Percentiles rank a stretch among this genome's conserved stretches.
Conservation (phyloP, 345 rosid species). For the Nasturtium officinale region DNA sequence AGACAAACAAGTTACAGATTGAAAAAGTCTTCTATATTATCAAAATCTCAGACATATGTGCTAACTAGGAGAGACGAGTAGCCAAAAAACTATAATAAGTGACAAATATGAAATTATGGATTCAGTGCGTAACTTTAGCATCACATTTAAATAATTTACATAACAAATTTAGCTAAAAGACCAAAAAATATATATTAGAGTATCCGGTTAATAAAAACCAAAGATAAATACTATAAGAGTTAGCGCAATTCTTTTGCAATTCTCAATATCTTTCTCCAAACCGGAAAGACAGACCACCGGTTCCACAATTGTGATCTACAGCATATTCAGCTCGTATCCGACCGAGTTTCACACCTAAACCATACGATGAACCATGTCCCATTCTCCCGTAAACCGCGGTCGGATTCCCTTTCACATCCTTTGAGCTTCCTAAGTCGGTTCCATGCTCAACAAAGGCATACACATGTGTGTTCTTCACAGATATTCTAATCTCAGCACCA, state of each 20-base stretch:
- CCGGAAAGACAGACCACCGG: slow-evolving; percentile 76
- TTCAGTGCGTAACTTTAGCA: neutral
- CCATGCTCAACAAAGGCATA: slow-evolving; percentile 95
- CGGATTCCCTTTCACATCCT: slow-evolving; percentile 98
- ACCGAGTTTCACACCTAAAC: slow-evolving; percentile 83
- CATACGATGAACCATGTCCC: slow-evolving; percentile 94
- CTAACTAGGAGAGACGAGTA: neutral
- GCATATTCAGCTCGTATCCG: slow-evolving; percentile 89
- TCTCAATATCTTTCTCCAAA: slow-evolving; percentile 87
- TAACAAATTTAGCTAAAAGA: neutral
- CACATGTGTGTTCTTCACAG: slow-evolving; percentile 74
- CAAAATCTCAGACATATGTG: neutral
- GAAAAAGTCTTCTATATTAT: neutral
- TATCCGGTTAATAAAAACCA: no score
- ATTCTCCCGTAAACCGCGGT: slow-evolving; percentile 80
- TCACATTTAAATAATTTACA: neutral
- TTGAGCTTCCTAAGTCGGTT: slow-evolving; percentile 85
- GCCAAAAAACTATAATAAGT: neutral
- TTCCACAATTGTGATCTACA: slow-evolving; percentile 87
- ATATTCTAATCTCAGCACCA: slow-evolving; percentile 87
- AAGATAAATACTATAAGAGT: neutral
- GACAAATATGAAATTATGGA: neutral
- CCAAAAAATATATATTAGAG: no score
- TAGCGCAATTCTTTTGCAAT: neutral
- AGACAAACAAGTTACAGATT: neutral